These are phyloP conservation scores for Ogataea paraovalis DNA, from an alignment of 805 yeast species.

Conservation along the genomic window DNA sequence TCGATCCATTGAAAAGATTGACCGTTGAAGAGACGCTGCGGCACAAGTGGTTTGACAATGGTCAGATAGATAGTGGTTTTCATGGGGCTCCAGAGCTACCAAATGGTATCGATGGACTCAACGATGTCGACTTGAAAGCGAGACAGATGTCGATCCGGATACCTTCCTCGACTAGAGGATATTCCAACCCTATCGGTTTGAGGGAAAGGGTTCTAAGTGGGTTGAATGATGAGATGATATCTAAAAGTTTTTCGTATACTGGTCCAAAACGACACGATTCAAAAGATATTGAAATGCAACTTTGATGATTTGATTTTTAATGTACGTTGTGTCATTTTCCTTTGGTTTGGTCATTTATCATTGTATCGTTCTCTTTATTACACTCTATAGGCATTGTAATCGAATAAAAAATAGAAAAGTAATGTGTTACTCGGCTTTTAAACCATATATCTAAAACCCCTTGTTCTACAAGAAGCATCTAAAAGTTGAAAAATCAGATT, in stretches of 20 bases:
- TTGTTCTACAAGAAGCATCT: no score
- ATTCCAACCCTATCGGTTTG: constrained; percentile 27
- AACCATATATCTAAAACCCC: no score
- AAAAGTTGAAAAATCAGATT: no score
- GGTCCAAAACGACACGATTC: neutral
- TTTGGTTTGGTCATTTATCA: neutral
- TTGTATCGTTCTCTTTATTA: no score
- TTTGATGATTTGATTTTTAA: neutral
- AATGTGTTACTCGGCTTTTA: no score
- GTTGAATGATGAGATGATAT: constrained; percentile 22
- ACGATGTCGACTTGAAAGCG: constrained; percentile 7
- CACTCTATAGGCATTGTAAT: no score
- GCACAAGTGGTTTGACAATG: constrained; percentile 42
- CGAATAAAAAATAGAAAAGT: no score
- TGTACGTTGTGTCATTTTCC: neutral
- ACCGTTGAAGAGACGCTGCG: constrained; percentile 35
- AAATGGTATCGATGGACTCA: neutral
- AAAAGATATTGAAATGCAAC: constrained; percentile 8
- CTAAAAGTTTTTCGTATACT: constrained; percentile 9
- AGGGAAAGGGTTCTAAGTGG: constrained; percentile 24
- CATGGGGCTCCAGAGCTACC: no score
- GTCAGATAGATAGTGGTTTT: no score
- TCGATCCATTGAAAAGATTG: constrained; percentile 43
- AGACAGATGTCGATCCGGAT: constrained; percentile 22
- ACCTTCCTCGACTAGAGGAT: constrained; percentile 22